Conservation (phyloP, 2,329 filamentous ascomycete species). For the Paracoccidioides lutzii region DNA sequence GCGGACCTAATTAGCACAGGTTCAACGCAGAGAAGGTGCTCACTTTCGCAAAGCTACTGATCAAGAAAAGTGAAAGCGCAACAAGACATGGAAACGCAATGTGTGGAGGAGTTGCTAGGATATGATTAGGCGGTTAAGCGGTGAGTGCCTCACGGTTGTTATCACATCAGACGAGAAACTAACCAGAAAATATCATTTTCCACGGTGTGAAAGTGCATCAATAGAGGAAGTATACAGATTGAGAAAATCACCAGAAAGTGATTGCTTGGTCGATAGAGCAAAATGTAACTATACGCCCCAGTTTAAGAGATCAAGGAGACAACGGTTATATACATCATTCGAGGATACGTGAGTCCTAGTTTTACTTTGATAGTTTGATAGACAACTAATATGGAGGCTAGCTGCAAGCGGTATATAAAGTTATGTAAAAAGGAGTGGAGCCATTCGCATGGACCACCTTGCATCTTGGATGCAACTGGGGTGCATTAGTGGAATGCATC, state of each 20-base stretch:
- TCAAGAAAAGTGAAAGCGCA: neutral
- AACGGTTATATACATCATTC: neutral
- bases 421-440: neutral
- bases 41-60: neutral
- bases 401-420: neutral
- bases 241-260: neutral
- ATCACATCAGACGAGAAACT: neutral
- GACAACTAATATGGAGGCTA: neutral
- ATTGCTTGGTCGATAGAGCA: neutral
- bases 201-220: neutral
- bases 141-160: neutral
- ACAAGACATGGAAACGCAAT: neutral
- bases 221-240: neutral
- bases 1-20: neutral
- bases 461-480: neutral
- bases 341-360: neutral
- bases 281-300: no score
- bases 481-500: neutral
- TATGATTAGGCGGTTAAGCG: neutral
- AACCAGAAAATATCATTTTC: neutral
- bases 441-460: neutral
- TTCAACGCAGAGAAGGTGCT: neutral
- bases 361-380: neutral
- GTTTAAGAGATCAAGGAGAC: neutral
- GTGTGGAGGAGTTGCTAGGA: neutral